Base-by-base conservation (phyloP, 768 basidiomycete genomes). In the Naganishia randhawae region DNA sequence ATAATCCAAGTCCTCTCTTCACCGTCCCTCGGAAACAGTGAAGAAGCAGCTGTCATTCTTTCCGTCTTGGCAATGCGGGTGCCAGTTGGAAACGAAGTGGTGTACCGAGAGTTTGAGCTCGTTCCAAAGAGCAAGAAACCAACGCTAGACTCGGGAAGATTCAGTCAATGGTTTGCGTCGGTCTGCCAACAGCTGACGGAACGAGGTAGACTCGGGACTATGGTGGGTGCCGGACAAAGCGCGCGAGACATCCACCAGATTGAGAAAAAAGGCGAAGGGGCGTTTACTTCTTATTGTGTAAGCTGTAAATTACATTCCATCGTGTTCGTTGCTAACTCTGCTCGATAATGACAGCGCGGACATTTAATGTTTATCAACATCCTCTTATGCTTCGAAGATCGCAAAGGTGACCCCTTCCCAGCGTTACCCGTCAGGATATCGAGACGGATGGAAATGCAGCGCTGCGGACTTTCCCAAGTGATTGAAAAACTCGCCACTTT, bases 191-290 rank as follows among this genome's bases (percentile, higher is more conserved):
- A 86, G 2, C 83, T 97, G 19, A 84, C 86, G 53, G 94, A 93
- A 2, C 83, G 92, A 66, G 95, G 95, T 0, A 89, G 88, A 78
- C 93, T 97, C 91, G 95, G 95, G 0, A 96, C 90, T 76, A 80
- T 90, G 45, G 95, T 99, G 9, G 96, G 96, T 0, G 92, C 92
- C 27, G 95, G 93, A 73, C 91, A 97, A 72, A 85, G 94, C 65
- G 85, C 85, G 78, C 86, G 57, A 35, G 39, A 68, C 41, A 55
- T 37, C 37, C 53, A 66, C 8, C 61, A 64, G 32, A 33, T 22
- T 27, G 63, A 85, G 57, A 72, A 62, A 0, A 52, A 66, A 39
- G 74, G 72, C 50, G 74, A 73, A 69, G 71, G 37, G 25, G 51
- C 67, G 82, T 84, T 69, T 85, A 85, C 52, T 86, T 88, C 45